A percentile compares a stretch with the other conserved stretches of the same genome.
Evolutionary conservation across 345 rosid species (phyloP).

Genomic region (Erucastrum elatum): DNA sequence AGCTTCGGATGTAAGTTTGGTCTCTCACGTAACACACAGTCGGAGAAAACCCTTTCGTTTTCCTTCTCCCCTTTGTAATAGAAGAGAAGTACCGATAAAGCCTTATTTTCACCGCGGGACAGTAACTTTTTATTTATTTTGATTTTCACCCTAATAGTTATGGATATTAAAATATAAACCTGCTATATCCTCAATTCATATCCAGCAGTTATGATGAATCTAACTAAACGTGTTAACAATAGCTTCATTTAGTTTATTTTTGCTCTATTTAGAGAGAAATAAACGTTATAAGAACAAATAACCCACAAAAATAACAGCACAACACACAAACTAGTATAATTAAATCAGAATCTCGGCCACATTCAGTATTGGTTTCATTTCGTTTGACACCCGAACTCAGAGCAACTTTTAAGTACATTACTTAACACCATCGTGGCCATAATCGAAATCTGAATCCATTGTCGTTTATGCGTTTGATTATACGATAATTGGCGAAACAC

Average conservation of each 20-base stretch:
- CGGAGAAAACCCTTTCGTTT: slow-evolving; percentile 37
- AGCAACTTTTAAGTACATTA: background rate
- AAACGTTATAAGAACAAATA: background rate
- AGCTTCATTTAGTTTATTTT: background rate
- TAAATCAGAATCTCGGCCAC: background rate
- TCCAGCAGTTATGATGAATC: too few relatives aligned
- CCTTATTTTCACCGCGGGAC: too few relatives aligned
- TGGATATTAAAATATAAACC: too few relatives aligned
- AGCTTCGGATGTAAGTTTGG: slow-evolving; percentile 49
- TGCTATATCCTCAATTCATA: too few relatives aligned
- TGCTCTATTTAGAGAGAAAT: background rate
- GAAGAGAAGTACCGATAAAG: too few relatives aligned
- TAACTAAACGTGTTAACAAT: background rate
- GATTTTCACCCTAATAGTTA: too few relatives aligned
- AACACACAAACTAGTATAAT: background rate
- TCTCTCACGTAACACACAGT: slow-evolving; percentile 43
- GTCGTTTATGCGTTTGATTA: background rate
- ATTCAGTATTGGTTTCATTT: background rate
- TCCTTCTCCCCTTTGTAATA: too few relatives aligned
- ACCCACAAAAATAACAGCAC: background rate
- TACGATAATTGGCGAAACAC: background rate
- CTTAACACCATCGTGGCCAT: background rate
- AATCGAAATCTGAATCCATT: background rate
- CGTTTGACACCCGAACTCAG: background rate
- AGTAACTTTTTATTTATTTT: too few relatives aligned